These are phyloP conservation scores for Mucor piriformis DNA, from an alignment of 371 early-diverging fungal genomes.

Conservation along the genomic window DNA sequence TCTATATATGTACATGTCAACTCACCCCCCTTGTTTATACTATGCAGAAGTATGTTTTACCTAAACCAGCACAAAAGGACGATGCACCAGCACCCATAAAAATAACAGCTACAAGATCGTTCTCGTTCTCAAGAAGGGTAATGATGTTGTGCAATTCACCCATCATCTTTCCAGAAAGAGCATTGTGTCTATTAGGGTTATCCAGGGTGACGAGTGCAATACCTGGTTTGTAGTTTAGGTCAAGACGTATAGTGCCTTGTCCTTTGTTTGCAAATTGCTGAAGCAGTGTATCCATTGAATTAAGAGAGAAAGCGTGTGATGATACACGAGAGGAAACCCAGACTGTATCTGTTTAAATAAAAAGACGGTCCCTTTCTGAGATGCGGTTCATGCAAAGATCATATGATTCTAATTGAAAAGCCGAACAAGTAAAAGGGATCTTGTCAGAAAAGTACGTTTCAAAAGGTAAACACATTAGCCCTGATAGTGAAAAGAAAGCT, in stretches of 20 bases:
- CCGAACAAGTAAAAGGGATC: too few species aligned
- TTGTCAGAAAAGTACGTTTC: too few species aligned
- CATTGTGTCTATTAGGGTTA: constrained; percentile 63
- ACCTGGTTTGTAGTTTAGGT: constrained; percentile 42
- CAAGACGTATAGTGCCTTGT: constrained; percentile 46
- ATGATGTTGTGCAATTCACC: constrained; percentile 62
- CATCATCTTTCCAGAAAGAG: constrained; percentile 78
- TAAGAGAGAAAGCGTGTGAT: too few species aligned
- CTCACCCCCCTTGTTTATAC: not conserved
- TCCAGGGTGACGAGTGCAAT: constrained; percentile 52
- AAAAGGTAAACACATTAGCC: too few species aligned
- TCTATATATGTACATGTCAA: constrained; percentile 36
- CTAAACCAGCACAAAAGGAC: constrained; percentile 70
- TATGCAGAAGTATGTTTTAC: constrained; percentile 25
- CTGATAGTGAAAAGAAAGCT: too few species aligned
- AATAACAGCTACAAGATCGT: constrained; percentile 52
- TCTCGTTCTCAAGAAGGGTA: constrained; percentile 41
- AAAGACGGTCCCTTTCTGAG: too few species aligned
- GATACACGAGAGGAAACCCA: too few species aligned
- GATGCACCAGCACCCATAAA: constrained; percentile 55
- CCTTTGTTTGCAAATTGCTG: constrained; percentile 29
- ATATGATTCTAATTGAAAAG: too few species aligned
- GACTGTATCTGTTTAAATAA: too few species aligned
- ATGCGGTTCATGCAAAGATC: too few species aligned
- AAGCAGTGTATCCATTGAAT: constrained; percentile 10